Percentiles rank a stretch among this genome's conserved stretches.
These are phyloP conservation scores for Elymus sibiricus DNA, from an alignment of 176 grass and related monocot species.

Conservation along the genomic window DNA sequence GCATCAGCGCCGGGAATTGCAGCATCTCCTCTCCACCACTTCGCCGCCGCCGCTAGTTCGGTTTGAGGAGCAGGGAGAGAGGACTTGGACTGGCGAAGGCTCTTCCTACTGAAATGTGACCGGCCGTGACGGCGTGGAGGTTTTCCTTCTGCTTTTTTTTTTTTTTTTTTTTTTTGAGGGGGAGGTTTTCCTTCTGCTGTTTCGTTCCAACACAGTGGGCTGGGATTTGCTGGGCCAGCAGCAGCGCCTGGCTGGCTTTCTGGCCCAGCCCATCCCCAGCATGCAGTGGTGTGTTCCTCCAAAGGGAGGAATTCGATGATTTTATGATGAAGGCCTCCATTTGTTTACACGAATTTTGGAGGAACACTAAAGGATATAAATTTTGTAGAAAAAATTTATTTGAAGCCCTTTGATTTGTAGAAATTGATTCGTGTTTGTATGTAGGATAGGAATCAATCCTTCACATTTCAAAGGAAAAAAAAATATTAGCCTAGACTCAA, in stretches of 20 bases:
- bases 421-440: no score
- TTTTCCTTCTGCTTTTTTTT: background rate
- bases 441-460: no score
- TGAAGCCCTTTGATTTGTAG: no score
- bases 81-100: background rate
- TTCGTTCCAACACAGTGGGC: background rate
- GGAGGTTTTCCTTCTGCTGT: background rate
- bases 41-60: background rate
- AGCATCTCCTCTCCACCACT: slow-evolving; percentile 48
- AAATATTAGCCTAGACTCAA: no score
- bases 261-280: background rate
- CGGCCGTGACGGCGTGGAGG: background rate
- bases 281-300: background rate
- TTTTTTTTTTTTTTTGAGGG: no score
- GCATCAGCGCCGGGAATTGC: slow-evolving; percentile 90
- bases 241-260: background rate
- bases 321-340: no score
- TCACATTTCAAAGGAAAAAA: no score
- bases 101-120: background rate
- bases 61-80: background rate
- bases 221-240: background rate
- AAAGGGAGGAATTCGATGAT: no score
- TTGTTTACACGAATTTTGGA: no score
- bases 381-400: no score
- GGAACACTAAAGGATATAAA: no score